A percentile compares a stretch with the other conserved stretches of the same genome.
phyloP scores from a whole-genome alignment of 345 rosid species.

The Bruguiera parviflora region DNA sequence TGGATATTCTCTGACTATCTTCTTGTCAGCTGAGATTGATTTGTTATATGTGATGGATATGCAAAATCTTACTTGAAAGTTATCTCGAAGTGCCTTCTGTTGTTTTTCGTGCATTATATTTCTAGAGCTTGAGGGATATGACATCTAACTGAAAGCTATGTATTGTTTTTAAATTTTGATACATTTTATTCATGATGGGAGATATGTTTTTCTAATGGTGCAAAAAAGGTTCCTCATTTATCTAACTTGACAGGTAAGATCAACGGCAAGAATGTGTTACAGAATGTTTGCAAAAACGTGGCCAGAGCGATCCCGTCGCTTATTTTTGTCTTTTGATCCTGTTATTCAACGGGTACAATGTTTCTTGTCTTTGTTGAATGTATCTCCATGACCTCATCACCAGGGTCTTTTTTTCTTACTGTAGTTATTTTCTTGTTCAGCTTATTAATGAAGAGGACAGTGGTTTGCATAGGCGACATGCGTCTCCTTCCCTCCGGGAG shows the following conservation, averaged over 20 bases:
- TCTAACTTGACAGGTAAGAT: slow-evolving; percentile 64
- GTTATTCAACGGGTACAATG: slow-evolving; percentile 88
- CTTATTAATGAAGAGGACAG: slow-evolving; percentile 94
- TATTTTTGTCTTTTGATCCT: slow-evolving; percentile 89
- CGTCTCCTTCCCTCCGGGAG: slow-evolving; percentile 92
- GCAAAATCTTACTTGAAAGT: too few relatives aligned
- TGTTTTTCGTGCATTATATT: too few relatives aligned
- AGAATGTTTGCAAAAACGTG: slow-evolving; percentile 96
- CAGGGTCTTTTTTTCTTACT: not conserved
- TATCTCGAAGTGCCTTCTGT: too few relatives aligned
- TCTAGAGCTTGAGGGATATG: too few relatives aligned
- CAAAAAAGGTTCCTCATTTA: not conserved
- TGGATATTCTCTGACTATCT: too few relatives aligned
- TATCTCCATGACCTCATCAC: not conserved
- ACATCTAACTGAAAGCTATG: too few relatives aligned
- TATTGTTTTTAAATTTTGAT: too few relatives aligned
- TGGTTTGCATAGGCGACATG: slow-evolving; percentile 88
- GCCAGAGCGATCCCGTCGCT: slow-evolving; percentile 97
- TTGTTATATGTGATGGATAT: too few relatives aligned
- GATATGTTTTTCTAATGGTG: not conserved
- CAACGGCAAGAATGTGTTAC: slow-evolving; percentile 98
- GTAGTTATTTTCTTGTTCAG: slow-evolving; percentile 35
- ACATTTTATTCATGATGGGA: too few relatives aligned
- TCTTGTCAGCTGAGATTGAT: too few relatives aligned
- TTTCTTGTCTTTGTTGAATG: not conserved